Evolutionary conservation across 177 flowering plant species (phyloP), one percentile per base, ranked within the genome.

Genomic region (Vitis hybrid): DNA sequence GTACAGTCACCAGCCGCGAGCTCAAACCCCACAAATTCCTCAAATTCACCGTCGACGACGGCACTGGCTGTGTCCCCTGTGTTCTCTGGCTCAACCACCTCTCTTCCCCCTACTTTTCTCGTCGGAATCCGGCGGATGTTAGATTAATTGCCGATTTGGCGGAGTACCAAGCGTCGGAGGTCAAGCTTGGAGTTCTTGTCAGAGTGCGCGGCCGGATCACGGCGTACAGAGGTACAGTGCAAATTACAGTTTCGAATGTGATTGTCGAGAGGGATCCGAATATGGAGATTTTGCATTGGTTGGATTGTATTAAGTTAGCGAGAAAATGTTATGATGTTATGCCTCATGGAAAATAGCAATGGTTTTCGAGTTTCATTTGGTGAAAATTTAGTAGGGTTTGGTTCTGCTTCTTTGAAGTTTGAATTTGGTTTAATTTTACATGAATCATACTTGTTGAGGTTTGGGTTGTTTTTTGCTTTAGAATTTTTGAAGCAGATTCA

Each of bases 1-100:
- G 97, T 49, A 62, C 75, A 13, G 86, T 94, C 64, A 84, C 83
- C 11, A 75, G 77, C 70, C 75, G 87, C 1, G 93, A 93, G 24
- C 79, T 64, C 40, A 90, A 87, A 54, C 82, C 85, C 63, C 65
- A 65, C 72, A 81, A 73, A 63, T 91, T 87, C 83, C 83, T 93
- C 62, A 84, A 84, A n/a, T 88, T 93, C 82, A 30, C 75, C 7
- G 32, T 91, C 62, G 98, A 93, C 74, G 98, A 93, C 55, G 97
- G 98, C 56, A 88, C 92, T 19, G 95, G 87, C 19, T 83, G 85
- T 70, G 64, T 90, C 62, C 71, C 82, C 19, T 93, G 98, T 76
- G 68, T 93, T 59, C 82, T 93, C 55, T 93, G 97, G 98, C 91
- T 91, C 74, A 91, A 88, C 78, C 97, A 93, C 0, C 76, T 74